Base-by-base conservation (phyloP, 164 flowering plant genomes). In the Tetracentron sinense region DNA sequence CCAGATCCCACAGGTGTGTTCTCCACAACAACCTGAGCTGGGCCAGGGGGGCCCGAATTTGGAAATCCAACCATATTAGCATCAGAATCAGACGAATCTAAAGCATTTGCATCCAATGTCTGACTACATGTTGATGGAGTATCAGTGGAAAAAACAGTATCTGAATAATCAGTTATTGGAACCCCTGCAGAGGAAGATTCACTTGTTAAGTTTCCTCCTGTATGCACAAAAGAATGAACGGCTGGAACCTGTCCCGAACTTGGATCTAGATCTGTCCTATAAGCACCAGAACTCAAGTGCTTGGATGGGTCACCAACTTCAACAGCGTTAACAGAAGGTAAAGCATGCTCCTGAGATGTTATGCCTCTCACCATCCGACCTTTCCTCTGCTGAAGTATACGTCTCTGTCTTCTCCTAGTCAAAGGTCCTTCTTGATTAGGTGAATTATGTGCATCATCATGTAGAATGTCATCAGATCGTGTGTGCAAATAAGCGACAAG, bases 401-500 rank as follows among this genome's bases (percentile, higher is more conserved):
- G 93, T 35, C 86, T 85, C 58, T 83, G 90, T 71, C 92, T 83
- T 74, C 86, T 84, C 73, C 90, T 84, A 56, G 77, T 71, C 42
- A 75, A 74, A 54, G 88, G 71, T 57, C 65, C 82, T 60, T 85
- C 96, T 60, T 78, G 86, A 78, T 73, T 78, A 60, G 69, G 56
- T 8, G 49, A 53, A 22, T 28, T 61, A 55, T 77, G 78, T 53
- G 69, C 68, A 72, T 91, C 93, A 65, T 91, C 97, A 65, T 69
- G 38, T 31, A 64, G 59, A 68, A 54, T 63, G 22, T 76, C 97
- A 78, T 89, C 90, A 67, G 85, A 70, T 16, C 82, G 78, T 33
- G 97, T 91, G 68, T 88, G 92, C 74, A 94, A 78, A 84, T 94
- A 94, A 61, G 97, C 99, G 77, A 91, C 99, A 72, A 94, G 96